phyloP scores from a whole-genome alignment of 208 protist genomes.

The Acanthamoeba healyi region DNA sequence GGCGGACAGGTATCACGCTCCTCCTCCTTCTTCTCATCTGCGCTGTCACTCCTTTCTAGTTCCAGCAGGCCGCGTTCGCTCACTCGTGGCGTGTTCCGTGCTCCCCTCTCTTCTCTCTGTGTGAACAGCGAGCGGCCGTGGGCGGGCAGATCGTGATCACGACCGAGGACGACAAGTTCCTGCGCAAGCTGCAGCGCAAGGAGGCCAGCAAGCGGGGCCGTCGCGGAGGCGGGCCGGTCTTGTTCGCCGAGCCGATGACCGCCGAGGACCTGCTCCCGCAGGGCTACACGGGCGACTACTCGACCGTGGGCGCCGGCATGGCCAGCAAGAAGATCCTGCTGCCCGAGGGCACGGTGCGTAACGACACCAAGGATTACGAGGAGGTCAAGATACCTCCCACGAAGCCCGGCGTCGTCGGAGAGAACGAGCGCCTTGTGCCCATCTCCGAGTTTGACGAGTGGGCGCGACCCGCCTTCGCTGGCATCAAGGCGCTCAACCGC shows the following conservation, averaged over 20 bases:
- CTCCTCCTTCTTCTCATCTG: too few relatives aligned
- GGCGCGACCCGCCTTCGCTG: constrained; percentile 79
- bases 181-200: constrained; percentile 71
- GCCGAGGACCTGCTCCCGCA: constrained; percentile 6
- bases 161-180: constrained; percentile 71
- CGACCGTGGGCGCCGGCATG: not conserved
- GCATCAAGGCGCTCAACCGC: constrained; percentile 93
- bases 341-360: constrained; percentile 71
- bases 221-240: not conserved
- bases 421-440: constrained; percentile 75
- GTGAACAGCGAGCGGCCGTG: not conserved
- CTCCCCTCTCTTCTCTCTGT: too few relatives aligned
- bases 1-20: too few relatives aligned
- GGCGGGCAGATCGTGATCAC: constrained; percentile 40
- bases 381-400: constrained; percentile 77
- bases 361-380: constrained; percentile 76
- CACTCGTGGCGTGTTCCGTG: too few relatives aligned
- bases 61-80: too few relatives aligned
- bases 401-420: not conserved
- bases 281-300: not conserved
- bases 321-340: constrained; percentile 55
- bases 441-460: constrained; percentile 83
- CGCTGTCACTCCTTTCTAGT: too few relatives aligned
- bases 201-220: constrained; percentile 24
- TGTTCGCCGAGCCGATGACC: not conserved